These are phyloP conservation scores for Coemansia sp. DNA, from an alignment of 192 early-diverging fungal species.

Conservation along the genomic window DNA sequence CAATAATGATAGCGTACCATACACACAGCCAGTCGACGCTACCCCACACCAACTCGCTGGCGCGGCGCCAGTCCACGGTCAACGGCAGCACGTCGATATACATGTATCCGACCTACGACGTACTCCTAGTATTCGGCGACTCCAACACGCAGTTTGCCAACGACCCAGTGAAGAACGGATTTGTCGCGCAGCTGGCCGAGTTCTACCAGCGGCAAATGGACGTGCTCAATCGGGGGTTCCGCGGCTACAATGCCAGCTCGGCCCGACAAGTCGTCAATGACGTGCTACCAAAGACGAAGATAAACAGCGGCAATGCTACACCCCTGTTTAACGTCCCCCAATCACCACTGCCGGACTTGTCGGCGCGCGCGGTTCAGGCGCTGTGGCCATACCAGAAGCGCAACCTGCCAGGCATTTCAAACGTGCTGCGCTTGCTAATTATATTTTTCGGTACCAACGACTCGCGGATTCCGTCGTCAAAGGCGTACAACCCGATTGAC, in stretches of 20 bases:
- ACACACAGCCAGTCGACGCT: neutral
- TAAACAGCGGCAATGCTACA: neutral
- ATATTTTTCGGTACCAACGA: conserved; percentile 85
- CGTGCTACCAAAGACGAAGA: conserved; percentile 55
- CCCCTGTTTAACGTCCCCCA: neutral
- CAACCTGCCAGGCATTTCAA: neutral
- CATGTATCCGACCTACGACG: conserved; percentile 22
- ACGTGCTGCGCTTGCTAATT: conserved; percentile 1
- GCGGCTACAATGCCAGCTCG: conserved; percentile 70
- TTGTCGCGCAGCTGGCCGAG: conserved; percentile 49
- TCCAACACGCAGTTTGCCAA: conserved; percentile 35
- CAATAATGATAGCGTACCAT: neutral
- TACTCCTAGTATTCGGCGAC: conserved; percentile 38
- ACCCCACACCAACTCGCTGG: neutral
- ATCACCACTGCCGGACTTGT: neutral
- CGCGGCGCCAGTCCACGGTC: neutral
- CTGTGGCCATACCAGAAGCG: conserved; percentile 1
- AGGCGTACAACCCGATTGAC: conserved; percentile 61
- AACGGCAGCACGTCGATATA: neutral
- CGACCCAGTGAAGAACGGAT: conserved; percentile 46
- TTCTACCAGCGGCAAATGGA: conserved; percentile 67
- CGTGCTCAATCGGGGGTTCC: conserved; percentile 74
- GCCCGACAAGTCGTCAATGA: conserved; percentile 53
- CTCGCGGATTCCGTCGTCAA: conserved; percentile 46
- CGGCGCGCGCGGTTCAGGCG: neutral